Evolutionary conservation across 768 basidiomycete genomes (phyloP), one percentile per base, ranked within the genome.

Genomic region (Suillus paluster): DNA sequence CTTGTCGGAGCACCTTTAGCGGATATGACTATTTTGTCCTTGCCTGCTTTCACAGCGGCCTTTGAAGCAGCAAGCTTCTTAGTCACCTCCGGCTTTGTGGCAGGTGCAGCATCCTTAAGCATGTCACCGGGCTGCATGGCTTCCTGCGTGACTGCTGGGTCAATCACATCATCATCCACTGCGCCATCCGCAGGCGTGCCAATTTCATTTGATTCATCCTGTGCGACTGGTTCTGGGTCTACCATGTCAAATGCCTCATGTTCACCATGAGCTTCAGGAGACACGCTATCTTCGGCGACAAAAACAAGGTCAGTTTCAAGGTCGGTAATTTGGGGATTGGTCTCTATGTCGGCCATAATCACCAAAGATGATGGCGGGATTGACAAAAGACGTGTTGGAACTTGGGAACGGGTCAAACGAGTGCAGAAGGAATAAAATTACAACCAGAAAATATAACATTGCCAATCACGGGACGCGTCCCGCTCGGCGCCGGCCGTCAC

Each of bases 1-100:
- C 86, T 89, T 56, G 73, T 76, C 27, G 78, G 67, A 45, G 77
- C 65, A 61, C 79, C 70, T 70, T 81, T 86, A 62, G 76, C 77
- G 48, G 78, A 72, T 66, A 80, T 75, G 46, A 74, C 64, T 41
- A 72, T 69, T 74, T 76, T 80, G 58, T 66, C 69, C 63, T 74
- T 77, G 58, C 63, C 54, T 57, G 60, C 50, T 62, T 59, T 64
- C 41, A 70, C 66, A 27, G 74, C 56, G 34, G 70, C 63, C 63
- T 67, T 73, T 59, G 77, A 71, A 64, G 63, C 66, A 48, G 54
- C 55, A 55, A 63, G 62, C 62, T 73, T 75, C 71, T 66, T 71
- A 59, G 71, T 62, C 62, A 62, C 66, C 60, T 70, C 71, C 15
- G 62, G 45, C 61, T 61, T 44, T 36, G 66, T 38, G 59, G 65